Conservation (phyloP, 805 yeast species). For the Wickerhamomyces bovis region DNA sequence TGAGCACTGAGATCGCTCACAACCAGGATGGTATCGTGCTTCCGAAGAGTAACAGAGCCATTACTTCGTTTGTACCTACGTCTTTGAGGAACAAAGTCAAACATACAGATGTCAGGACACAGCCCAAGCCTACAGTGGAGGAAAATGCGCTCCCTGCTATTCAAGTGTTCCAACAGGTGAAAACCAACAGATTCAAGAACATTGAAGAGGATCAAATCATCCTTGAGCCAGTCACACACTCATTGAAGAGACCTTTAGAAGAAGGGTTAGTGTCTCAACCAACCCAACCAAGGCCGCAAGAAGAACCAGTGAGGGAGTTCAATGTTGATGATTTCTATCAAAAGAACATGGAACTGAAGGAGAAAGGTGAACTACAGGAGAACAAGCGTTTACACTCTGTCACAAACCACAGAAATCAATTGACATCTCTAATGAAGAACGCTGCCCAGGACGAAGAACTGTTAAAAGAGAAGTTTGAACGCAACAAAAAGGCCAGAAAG, state of each 20-base stretch:
- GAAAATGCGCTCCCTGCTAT: background rate
- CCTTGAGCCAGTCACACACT: background rate
- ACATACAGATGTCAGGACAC: background rate
- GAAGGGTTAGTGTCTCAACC: conserved; percentile 2
- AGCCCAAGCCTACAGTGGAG: background rate
- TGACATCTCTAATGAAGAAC: conserved; percentile 23
- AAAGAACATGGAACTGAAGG: conserved; percentile 17
- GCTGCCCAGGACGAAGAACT: conserved; percentile 21
- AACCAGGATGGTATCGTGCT: conserved; percentile 17
- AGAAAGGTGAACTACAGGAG: conserved; percentile 17
- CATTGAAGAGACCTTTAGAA: background rate
- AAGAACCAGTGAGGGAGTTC: conserved; percentile 16
- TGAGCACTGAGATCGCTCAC: conserved; percentile 10
- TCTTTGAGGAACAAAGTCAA: conserved; percentile 14
- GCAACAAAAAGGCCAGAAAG: conserved; percentile 17
- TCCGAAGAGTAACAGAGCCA: conserved; percentile 6
- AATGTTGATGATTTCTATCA: conserved; percentile 17
- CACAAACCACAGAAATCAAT: conserved; percentile 20
- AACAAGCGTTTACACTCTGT: conserved; percentile 19
- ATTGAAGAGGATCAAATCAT: conserved; percentile 2
- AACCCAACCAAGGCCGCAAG: background rate
- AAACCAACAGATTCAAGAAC: background rate
- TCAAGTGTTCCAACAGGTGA: conserved; percentile 2
- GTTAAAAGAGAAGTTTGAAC: conserved; percentile 19
- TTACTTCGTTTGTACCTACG: conserved; percentile 19